A percentile compares a stretch with the other conserved stretches of the same genome.
Conservation (phyloP, 2,329 filamentous ascomycete species). For the Podosphaera fusca region DNA sequence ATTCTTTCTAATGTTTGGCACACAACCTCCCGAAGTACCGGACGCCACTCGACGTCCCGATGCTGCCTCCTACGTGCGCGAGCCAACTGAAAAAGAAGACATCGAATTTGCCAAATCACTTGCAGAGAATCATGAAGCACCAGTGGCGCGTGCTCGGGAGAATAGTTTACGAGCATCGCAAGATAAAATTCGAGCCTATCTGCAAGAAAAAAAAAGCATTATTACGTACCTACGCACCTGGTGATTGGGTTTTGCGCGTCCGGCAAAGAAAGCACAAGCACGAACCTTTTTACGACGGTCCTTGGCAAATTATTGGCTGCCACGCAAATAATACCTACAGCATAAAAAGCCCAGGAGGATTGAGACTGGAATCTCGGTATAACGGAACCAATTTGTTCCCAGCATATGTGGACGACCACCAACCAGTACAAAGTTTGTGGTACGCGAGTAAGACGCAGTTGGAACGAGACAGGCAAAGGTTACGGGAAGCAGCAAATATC, state of each 20-base stretch:
- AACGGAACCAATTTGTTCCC: not conserved
- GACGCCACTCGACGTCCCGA: not conserved
- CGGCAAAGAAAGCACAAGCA: not conserved
- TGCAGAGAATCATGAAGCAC: too few species aligned
- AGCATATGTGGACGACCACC: not conserved
- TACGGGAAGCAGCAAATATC: not conserved
- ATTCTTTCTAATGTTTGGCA: not conserved
- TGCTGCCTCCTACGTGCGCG: too few species aligned
- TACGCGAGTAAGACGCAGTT: not conserved
- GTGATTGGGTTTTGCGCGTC: not conserved
- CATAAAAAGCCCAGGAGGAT: not conserved
- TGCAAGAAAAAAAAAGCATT: too few species aligned
- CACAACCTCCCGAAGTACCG: not conserved
- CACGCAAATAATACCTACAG: not conserved
- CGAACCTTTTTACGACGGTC: not conserved
- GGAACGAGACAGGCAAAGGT: not conserved
- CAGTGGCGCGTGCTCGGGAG: too few species aligned
- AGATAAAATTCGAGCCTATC: too few species aligned
- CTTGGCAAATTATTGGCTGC: not conserved
- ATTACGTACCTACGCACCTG: too few species aligned
- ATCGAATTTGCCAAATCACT: too few species aligned
- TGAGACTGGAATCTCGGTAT: not conserved
- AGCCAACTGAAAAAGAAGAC: too few species aligned
- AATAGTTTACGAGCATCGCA: too few species aligned
- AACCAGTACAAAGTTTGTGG: not conserved